phyloP scores from a whole-genome alignment of 2,329 filamentous ascomycete species.

The Curvularia verruculosa region DNA sequence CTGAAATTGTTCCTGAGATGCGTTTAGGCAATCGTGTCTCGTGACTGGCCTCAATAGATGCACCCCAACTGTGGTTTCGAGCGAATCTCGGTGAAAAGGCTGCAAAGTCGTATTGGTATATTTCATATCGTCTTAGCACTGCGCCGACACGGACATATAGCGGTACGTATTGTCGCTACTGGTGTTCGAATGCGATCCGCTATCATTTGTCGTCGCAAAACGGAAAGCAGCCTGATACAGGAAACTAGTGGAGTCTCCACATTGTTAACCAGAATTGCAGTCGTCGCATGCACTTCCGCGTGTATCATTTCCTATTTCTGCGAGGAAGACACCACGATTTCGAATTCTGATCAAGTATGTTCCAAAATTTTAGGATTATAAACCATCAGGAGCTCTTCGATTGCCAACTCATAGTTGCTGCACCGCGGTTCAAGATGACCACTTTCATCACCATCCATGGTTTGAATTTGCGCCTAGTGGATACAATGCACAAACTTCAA shows the following conservation, averaged over 20 bases:
- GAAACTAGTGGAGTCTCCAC: neutral
- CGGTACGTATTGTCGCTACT: neutral
- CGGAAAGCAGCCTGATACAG: neutral
- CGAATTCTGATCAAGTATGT: too few species aligned
- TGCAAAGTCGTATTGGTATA: neutral
- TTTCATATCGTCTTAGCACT: neutral
- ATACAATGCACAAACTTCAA: neutral
- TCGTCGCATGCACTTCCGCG: neutral
- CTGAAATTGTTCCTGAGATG: too few species aligned
- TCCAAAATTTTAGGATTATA: too few species aligned
- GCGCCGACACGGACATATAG: neutral
- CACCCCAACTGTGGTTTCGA: neutral
- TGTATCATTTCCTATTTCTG: neutral
- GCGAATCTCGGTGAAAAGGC: neutral
- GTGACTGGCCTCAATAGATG: neutral
- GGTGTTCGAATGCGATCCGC: neutral
- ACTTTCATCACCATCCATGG: neutral
- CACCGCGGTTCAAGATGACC: neutral
- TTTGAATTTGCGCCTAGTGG: neutral
- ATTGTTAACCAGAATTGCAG: neutral
- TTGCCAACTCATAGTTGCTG: neutral
- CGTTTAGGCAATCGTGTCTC: too few species aligned
- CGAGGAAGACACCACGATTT: neutral
- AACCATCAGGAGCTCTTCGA: neutral
- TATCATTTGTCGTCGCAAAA: neutral